These are phyloP conservation scores for Boletus sp. DNA, from an alignment of 768 basidiomycete species.

Conservation along the genomic window DNA sequence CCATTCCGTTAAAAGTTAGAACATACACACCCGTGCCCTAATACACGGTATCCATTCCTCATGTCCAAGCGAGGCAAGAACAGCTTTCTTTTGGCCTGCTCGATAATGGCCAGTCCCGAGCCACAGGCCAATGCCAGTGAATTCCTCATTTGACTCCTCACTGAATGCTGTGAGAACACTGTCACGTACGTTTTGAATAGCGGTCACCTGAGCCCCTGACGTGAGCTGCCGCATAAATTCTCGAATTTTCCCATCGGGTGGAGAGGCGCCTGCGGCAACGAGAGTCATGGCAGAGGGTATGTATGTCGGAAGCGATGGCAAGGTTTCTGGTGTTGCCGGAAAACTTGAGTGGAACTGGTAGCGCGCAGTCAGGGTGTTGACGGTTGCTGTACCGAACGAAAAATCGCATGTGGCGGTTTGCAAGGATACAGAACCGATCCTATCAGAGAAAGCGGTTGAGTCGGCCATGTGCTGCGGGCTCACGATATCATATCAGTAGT, in stretches of 20 bases:
- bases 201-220: conserved; percentile 36
- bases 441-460: too few species aligned
- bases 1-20: conserved; percentile 4
- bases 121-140: conserved; percentile 51
- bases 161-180: conserved; percentile 52
- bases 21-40: conserved; percentile 9
- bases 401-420: not conserved
- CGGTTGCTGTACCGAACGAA: not conserved
- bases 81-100: conserved; percentile 24
- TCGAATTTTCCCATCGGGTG: conserved; percentile 3
- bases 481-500: too few species aligned
- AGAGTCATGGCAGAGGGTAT: conserved; percentile 11
- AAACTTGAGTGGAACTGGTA: not conserved
- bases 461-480: too few species aligned
- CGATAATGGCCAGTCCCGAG: conserved; percentile 42
- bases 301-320: conserved; percentile 12
- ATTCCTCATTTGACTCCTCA: conserved; percentile 50
- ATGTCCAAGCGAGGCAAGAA: conserved; percentile 36
- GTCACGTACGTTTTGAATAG: conserved; percentile 39
- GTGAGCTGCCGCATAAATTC: conserved; percentile 32
- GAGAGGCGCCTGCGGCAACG: conserved; percentile 2
- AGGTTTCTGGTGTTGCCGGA: not conserved
- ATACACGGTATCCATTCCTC: conserved; percentile 17
- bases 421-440: conserved; percentile 3
- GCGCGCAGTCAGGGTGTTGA: conserved; percentile 11